Base-by-base conservation (phyloP, 148 eudicot species). In the Hydrangea macrophylla region DNA sequence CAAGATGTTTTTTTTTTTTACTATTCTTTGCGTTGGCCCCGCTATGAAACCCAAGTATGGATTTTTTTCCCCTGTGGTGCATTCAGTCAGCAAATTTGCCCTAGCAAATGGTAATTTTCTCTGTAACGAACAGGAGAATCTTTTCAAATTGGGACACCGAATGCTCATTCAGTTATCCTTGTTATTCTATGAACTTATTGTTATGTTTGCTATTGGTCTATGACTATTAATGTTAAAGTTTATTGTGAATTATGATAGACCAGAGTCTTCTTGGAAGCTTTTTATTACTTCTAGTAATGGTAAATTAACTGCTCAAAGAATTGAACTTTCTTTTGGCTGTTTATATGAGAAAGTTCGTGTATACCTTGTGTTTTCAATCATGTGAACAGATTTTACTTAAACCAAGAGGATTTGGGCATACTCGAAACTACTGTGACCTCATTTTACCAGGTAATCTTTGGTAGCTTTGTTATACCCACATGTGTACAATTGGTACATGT, bases 371-470 rank as follows among this genome's bases (percentile, higher is more conserved):
- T 55, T n/a, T 37, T 75, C 63, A 32, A 62, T 40, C 59, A 17
- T 59, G 50, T 60, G 27, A 57, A 51, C 75, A 76, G 80, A 70
- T 76, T 24, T 22, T 60, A 56, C 63, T 48, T 50, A 40, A 26
- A 24, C 24, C 76, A 7, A 63, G 77, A 51, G 72, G 77, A 37
- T 26, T 57, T 58, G 72, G 76, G n/a, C 65, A 77, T 69, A 78
- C 35, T 48, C 71, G 80, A 24, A 68, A 60, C 61, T 63, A 77
- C 37, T 64, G 70, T 69, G 79, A 71, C 63, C 76, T 79, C 33
- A 55, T 70, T 27, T 65, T 50, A 0, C 36, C 75, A 17, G 87
- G 87, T 83, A 75, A 60, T 27, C 62, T 31, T 26, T 54, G 35
- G 22, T 55, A 31, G 15, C 40, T 37, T 73, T 67, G 7, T 50